phyloP scores from a whole-genome alignment of 768 basidiomycete genomes.

The Trametes coccinea region DNA sequence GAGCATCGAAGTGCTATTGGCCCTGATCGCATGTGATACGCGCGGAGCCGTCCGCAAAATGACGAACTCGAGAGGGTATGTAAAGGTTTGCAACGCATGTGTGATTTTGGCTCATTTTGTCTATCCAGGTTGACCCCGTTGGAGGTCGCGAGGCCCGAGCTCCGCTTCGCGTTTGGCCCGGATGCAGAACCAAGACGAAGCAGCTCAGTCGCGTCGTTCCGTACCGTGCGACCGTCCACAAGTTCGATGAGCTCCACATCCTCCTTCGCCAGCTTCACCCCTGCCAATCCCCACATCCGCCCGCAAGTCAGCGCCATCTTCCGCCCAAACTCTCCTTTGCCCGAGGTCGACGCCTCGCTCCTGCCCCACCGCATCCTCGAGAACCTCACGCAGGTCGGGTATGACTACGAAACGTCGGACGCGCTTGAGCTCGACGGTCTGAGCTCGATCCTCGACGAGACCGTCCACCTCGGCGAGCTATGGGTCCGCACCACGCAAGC shows the following conservation, averaged over 20 bases:
- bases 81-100: constrained; percentile 6
- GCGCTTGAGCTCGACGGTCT: constrained; percentile 44
- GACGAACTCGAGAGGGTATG: constrained; percentile 73
- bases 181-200: constrained; percentile 49
- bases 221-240: constrained; percentile 49
- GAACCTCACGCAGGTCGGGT: constrained; percentile 53
- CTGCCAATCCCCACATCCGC: not conserved
- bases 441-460: constrained; percentile 48
- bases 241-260: constrained; percentile 35
- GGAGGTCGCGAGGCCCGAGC: constrained; percentile 69
- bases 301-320: constrained; percentile 2
- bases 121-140: constrained; percentile 57
- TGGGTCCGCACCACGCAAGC: constrained; percentile 54
- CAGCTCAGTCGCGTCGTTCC: constrained; percentile 53
- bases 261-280: constrained; percentile 15
- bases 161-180: constrained; percentile 60
- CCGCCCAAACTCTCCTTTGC: constrained; percentile 14
- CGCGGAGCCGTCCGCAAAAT: constrained; percentile 55
- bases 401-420: constrained; percentile 28
- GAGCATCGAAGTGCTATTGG: constrained; percentile 59
- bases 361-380: constrained; percentile 49
- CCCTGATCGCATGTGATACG: constrained; percentile 66
- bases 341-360: constrained; percentile 44
- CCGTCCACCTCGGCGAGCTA: constrained; percentile 45
- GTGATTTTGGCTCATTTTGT: not conserved